Evolutionary conservation across 208 protist species (phyloP), one percentile per base, ranked within the genome.

Genomic region (Crithidia thermophila): DNA sequence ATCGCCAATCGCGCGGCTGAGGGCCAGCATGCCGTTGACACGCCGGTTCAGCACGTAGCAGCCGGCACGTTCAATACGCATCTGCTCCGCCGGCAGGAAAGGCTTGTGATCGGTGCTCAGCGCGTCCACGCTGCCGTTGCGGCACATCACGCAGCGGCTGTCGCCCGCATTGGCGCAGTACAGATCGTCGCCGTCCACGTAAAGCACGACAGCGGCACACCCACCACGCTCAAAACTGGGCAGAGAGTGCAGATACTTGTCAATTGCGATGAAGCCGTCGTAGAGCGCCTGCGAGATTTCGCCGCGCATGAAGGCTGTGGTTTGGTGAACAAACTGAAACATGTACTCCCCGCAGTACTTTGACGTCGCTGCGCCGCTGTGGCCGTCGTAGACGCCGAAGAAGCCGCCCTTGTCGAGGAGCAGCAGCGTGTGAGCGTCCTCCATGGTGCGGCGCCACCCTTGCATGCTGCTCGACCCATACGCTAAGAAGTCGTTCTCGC

Each of bases 91-190:
- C 3, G 75, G 65, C 8, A 93, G 71, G 56, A 83, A 94, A 1
- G 96, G 96, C 72, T 98, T 98, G 85, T 98, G 97, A 56, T 98
- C 97, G 20, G 70, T 89, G 62, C 88, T 96, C 16, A 98, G 81
- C 0, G 93, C 84, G n/a, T 96, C 60, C n/a, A 90, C 81, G 39
- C 81, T 85, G 16, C 92, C 94, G 52, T 93, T 81, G 36, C 86
- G 78, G 73, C 87, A 97, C 20, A 98, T 47, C 9, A 98, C 75
- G 43, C 82, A 93, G 43, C 97, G 76, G 23, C 92, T 97, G 65
- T 98, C 97, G 5, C 97, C 97, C 14, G 94, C 94, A 68, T 98
- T 98, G 18, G 93, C 91, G 52, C 90, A 89, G 66, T 87, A 95
- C 20, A 98, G 63, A 8, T 88, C 73, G 57, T 94, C 80, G 51